Evolutionary conservation across 768 basidiomycete genomes (phyloP), one percentile per base, ranked within the genome.

Genomic region (Mycena rosella): DNA sequence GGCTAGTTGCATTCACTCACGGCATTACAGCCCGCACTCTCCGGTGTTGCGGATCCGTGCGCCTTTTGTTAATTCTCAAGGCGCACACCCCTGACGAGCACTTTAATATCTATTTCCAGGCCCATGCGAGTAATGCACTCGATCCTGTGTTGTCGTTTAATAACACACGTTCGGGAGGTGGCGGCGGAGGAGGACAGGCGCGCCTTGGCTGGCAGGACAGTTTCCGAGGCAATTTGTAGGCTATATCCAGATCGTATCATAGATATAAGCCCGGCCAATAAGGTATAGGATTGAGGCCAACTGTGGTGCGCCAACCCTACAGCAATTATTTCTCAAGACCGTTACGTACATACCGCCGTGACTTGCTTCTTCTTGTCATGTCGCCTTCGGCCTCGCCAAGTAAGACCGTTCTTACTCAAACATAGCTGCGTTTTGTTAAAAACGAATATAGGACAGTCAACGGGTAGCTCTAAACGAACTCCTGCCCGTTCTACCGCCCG

Each of bases 141-240:
- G 22, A 36, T 68, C 26, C 44, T 68, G 11, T 32, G 24, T 22
- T 69, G 67, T 36, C 61, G 62, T n/a, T 30, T 69, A 38, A 49
- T 69, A 27, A 63, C 62, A 24, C 67, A 69, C 52, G 62, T 56
- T 26, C 67, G 67, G 0, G 38, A 30, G 48, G 29, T 68, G 27
- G 67, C 67, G 1, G 67, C 60, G 30, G 55, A 62, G 30, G 67
- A 63, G 26, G 67, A 60, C 26, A 30, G 29, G 32, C 60, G 42
- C 4, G 49, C 32, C 26, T 48, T 11, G 18, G 24, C 32, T 13
- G 45, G 53, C 9, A 60, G 30, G 18, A 62, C 24, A 24, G 10
- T 44, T 40, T 51, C 55, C 32, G 29, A 30, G 60, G 29, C 27
- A 4, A 32, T 20, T 7, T 32, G 36, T 53, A 7, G 24, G 40